phyloP scores from a whole-genome alignment of 1,284 basidiomycete genomes.

The Trametes sp. region DNA sequence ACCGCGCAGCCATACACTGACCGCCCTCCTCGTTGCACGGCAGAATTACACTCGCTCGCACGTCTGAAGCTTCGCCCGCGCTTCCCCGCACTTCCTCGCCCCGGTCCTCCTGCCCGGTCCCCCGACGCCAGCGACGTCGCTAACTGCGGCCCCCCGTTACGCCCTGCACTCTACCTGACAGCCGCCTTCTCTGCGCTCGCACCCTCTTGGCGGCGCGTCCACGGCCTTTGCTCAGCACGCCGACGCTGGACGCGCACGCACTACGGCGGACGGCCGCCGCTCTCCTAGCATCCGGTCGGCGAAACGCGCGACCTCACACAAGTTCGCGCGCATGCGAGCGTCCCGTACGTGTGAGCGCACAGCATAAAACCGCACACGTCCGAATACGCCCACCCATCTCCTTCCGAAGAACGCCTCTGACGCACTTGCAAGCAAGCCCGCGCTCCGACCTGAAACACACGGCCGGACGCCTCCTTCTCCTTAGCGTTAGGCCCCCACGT shows the following conservation, averaged over 20 bases:
- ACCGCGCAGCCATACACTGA: not conserved
- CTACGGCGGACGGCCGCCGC: not conserved
- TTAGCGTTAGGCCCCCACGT: not conserved
- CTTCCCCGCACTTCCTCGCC: constrained; percentile 19
- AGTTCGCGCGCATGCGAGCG: not conserved
- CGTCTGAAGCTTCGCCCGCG: constrained; percentile 10
- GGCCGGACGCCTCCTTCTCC: not conserved
- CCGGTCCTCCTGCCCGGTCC: constrained; percentile 11
- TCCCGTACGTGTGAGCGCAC: not conserved
- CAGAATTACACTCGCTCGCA: constrained; percentile 8
- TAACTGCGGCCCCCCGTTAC: not conserved
- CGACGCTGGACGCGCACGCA: not conserved
- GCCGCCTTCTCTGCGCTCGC: not conserved
- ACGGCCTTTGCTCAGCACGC: not conserved
- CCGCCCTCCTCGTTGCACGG: constrained; percentile 7
- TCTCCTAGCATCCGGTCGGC: not conserved
- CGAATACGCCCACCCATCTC: not conserved
- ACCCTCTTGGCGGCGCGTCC: not conserved
- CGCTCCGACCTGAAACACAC: not conserved
- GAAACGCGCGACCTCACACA: not conserved
- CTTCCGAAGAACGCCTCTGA: constrained; percentile 5
- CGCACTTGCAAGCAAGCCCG: not conserved
- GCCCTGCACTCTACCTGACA: constrained; percentile 4
- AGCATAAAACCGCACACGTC: constrained; percentile 1
- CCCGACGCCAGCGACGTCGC: constrained; percentile 4